Conservation (phyloP, 495 filamentous ascomycete genomes). For the Evansstolkia leycettana region DNA sequence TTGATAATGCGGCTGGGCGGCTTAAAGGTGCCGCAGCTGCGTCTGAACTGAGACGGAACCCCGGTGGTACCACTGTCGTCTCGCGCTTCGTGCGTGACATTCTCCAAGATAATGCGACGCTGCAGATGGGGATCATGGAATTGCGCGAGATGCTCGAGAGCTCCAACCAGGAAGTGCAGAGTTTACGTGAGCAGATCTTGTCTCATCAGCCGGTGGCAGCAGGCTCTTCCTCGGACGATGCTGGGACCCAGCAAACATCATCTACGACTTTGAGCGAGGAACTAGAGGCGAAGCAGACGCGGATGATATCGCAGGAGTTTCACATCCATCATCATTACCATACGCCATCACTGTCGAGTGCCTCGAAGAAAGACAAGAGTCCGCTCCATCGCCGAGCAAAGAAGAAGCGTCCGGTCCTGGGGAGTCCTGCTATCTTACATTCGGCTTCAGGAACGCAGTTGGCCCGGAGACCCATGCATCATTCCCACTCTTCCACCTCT, state of each 20-base stretch:
- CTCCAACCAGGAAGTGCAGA: conserved; percentile 90
- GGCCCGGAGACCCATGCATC: conserved; percentile 28
- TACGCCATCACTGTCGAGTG: conserved; percentile 36
- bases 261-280: conserved; percentile 54
- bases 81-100: conserved; percentile 94
- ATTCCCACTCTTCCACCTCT: conserved; percentile 32
- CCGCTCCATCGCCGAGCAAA: conserved; percentile 43
- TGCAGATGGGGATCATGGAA: conserved; percentile 83
- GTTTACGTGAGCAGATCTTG: conserved; percentile 69
- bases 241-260: conserved; percentile 5
- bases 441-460: conserved; percentile 34
- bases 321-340: conserved; percentile 94
- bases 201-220: conserved; percentile 56
- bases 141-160: conserved; percentile 80
- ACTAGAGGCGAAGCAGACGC: conserved; percentile 41
- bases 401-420: conserved; percentile 50
- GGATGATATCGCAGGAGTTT: conserved; percentile 53
- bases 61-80: conserved; percentile 52
- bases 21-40: conserved; percentile 67
- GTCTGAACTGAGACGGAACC: conserved; percentile 43
- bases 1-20: conserved; percentile 62
- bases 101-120: conserved; percentile 83
- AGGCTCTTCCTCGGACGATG: conserved; percentile 18
- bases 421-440: conserved; percentile 46
- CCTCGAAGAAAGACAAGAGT: conserved; percentile 37